Conservation (phyloP, 1,284 basidiomycete species). For the Agroathelia rolfsii region DNA sequence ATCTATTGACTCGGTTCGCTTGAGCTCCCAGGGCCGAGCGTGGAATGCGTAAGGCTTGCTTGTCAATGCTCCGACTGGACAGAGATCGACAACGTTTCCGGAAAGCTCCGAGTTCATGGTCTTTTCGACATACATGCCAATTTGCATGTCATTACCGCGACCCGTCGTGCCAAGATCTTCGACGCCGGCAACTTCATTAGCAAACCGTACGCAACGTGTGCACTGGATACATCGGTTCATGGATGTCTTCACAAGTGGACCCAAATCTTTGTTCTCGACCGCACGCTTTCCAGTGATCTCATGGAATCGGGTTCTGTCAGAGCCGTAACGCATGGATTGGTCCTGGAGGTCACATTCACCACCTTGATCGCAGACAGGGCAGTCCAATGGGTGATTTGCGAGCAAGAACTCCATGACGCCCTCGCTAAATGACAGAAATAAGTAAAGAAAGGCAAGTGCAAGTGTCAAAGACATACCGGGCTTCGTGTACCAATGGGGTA, state of each 20-base stretch:
- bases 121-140: slow-evolving; percentile 97
- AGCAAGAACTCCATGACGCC: slow-evolving; percentile 99
- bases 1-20: slow-evolving; percentile 96
- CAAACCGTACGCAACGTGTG: slow-evolving; percentile 97
- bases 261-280: slow-evolving; percentile 97
- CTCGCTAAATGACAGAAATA: slow-evolving; percentile 48
- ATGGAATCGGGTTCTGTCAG: slow-evolving; percentile 95
- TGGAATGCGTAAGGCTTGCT: slow-evolving; percentile 98
- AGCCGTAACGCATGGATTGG: slow-evolving; percentile 98
- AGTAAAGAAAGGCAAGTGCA: slow-evolving; percentile 6
- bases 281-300: slow-evolving; percentile 97
- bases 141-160: slow-evolving; percentile 97
- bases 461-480: slow-evolving; percentile 43
- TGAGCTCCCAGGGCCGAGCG: slow-evolving; percentile 96
- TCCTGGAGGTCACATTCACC: slow-evolving; percentile 99
- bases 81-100: slow-evolving; percentile 95
- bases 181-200: slow-evolving; percentile 97
- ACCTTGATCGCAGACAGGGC: slow-evolving; percentile 97
- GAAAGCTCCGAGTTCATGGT: slow-evolving; percentile 96
- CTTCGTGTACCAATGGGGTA: slow-evolving; percentile 91
- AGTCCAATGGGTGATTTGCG: slow-evolving; percentile 96
- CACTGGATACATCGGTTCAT: slow-evolving; percentile 99
- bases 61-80: slow-evolving; percentile 95
- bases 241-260: slow-evolving; percentile 96
- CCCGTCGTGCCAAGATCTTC: slow-evolving; percentile 97